phyloP scores from a whole-genome alignment of 176 grass and related monocot genomes.

The Ampelocalamus luodianensis region DNA sequence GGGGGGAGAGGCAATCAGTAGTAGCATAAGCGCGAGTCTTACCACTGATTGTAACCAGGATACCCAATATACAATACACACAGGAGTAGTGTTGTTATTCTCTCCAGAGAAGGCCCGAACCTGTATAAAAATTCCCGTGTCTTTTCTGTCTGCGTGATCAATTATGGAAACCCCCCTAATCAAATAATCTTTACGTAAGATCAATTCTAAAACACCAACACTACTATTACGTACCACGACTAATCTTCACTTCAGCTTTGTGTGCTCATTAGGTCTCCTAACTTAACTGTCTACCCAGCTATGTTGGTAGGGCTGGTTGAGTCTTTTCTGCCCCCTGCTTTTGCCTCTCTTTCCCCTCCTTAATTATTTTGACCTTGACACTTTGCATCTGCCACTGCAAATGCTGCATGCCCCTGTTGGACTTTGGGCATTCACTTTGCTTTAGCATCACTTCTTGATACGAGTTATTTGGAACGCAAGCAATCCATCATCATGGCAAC shows the following conservation, averaged over 20 bases:
- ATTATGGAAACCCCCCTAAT: no score
- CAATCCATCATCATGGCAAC: slow-evolving; percentile 31
- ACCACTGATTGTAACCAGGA: no score
- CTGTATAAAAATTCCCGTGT: no score
- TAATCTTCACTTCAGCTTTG: slow-evolving; percentile 3
- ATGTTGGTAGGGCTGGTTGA: slow-evolving; percentile 41
- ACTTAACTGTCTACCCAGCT: slow-evolving; percentile 28
- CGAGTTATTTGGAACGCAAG: slow-evolving; percentile 50
- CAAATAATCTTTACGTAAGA: no score
- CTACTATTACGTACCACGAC: not conserved
- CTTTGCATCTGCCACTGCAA: slow-evolving; percentile 1
- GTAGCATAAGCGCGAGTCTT: no score
- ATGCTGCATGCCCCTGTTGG: slow-evolving; percentile 42
- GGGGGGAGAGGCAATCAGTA: no score
- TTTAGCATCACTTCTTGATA: slow-evolving; percentile 50
- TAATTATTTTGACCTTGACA: slow-evolving; percentile 49
- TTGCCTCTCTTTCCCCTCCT: slow-evolving; percentile 33
- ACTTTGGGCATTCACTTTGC: slow-evolving; percentile 52
- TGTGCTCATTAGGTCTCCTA: slow-evolving; percentile 40
- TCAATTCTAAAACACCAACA: no score
- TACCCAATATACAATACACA: no score
- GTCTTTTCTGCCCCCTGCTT: slow-evolving; percentile 43
- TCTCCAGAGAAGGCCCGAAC: no score
- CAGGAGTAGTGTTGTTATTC: no score
- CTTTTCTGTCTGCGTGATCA: no score